These are phyloP conservation scores for Elsinoe arachidis DNA, from an alignment of 2,329 filamentous ascomycete species.

Conservation along the genomic window DNA sequence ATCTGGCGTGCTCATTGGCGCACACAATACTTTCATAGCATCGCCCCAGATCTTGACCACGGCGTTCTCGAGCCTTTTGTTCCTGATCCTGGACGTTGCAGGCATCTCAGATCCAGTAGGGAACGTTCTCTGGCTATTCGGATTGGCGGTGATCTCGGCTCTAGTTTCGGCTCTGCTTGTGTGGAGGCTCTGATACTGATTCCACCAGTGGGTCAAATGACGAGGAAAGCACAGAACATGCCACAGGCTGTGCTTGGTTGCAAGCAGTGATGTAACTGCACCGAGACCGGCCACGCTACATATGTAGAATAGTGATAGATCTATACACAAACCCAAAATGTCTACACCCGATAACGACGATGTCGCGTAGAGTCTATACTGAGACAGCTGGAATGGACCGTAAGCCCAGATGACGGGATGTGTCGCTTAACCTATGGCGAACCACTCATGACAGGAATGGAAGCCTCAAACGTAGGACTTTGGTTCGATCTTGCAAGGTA, in stretches of 20 bases:
- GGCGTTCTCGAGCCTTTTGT: not conserved
- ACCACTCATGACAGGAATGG: slow-evolving; percentile 14
- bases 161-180: not conserved
- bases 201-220: too few relatives aligned
- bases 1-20: not conserved
- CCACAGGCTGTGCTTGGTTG: too few relatives aligned
- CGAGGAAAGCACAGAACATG: too few relatives aligned
- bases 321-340: not conserved
- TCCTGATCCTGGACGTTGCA: not conserved
- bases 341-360: too few relatives aligned
- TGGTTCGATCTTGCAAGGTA: slow-evolving; percentile 18
- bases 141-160: not conserved
- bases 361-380: not conserved
- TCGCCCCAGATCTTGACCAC: not conserved
- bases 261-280: too few relatives aligned
- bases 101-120: not conserved
- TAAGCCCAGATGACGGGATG: not conserved
- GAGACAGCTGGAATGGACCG: not conserved
- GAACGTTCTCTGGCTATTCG: not conserved
- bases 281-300: not conserved
- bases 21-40: not conserved
- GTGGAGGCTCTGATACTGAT: not conserved
- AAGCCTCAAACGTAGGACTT: slow-evolving; percentile 18
- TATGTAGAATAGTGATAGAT: not conserved
- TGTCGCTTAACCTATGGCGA: slow-evolving; percentile 18